phyloP scores from a whole-genome alignment of 2,329 filamentous ascomycete genomes.

The Penicillium brasilianum region DNA sequence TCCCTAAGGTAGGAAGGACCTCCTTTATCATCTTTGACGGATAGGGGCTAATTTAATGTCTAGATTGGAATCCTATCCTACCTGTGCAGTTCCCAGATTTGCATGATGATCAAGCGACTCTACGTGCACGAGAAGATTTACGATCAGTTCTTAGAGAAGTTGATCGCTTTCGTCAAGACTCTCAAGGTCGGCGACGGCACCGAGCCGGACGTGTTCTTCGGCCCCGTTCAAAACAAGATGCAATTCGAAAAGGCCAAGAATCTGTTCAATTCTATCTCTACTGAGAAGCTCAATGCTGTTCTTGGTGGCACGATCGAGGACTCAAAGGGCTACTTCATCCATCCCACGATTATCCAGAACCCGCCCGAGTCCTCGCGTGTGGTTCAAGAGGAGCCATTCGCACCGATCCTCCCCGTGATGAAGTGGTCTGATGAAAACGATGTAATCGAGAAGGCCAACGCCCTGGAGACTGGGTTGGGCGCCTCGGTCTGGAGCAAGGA shows the following conservation, averaged over 20 bases:
- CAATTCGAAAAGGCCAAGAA: slow-evolving; percentile 66
- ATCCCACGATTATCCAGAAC: slow-evolving; percentile 64
- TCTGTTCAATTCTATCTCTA: slow-evolving; percentile 61
- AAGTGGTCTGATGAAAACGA: slow-evolving; percentile 67
- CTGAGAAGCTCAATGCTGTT: slow-evolving; percentile 59
- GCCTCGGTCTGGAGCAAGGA: slow-evolving; percentile 65
- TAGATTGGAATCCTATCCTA: slow-evolving; percentile 56
- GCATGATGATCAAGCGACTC: slow-evolving; percentile 62
- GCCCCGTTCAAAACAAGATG: slow-evolving; percentile 68
- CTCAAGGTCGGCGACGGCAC: slow-evolving; percentile 47
- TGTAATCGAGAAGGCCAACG: slow-evolving; percentile 62
- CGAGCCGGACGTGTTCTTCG: slow-evolving; percentile 56
- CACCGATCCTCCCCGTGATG: slow-evolving; percentile 67
- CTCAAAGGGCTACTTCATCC: slow-evolving; percentile 61
- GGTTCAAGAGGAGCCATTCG: slow-evolving; percentile 66
- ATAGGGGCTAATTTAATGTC: background rate
- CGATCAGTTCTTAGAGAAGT: slow-evolving; percentile 57
- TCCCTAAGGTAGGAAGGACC: slow-evolving; percentile 40
- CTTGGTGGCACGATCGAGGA: slow-evolving; percentile 54
- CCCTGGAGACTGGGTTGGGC: slow-evolving; percentile 59
- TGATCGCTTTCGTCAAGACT: slow-evolving; percentile 53
- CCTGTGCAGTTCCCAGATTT: slow-evolving; percentile 61
- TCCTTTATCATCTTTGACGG: too few relatives aligned
- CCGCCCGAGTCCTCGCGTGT: slow-evolving; percentile 61
- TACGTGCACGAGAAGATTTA: slow-evolving; percentile 67